Conservation (phyloP, 768 basidiomycete species). For the Basidioascus undulatus region DNA sequence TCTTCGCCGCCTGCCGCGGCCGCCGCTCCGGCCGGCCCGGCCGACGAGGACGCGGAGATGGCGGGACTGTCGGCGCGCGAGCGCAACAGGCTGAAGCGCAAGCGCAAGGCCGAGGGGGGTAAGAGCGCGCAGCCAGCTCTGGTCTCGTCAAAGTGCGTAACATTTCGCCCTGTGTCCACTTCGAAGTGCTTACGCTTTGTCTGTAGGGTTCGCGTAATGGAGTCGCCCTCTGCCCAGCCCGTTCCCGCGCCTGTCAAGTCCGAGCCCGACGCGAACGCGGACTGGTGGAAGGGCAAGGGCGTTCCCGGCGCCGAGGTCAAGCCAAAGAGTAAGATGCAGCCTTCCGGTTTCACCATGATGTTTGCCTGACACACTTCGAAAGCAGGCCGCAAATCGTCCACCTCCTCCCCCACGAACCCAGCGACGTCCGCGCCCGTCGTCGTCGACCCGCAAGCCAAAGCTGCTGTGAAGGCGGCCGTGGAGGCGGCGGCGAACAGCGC, state of each 20-base stretch:
- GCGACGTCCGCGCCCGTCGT: constrained; percentile 11
- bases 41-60: constrained; percentile 10
- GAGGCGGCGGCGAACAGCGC: neutral
- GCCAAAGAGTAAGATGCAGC: no score
- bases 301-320: neutral
- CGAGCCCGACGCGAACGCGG: neutral
- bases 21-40: neutral
- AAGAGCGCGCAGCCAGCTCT: no score
- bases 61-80: constrained; percentile 64
- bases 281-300: neutral
- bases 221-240: neutral
- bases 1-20: constrained; percentile 1
- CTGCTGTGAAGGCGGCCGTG: constrained; percentile 12
- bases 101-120: constrained; percentile 53
- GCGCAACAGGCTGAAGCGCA: constrained; percentile 78
- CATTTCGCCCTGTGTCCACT: neutral
- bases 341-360: no score
- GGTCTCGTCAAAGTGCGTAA: neutral
- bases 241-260: neutral
- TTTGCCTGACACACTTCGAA: no score
- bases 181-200: neutral
- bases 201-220: constrained; percentile 46
- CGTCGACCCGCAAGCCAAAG: constrained; percentile 21
- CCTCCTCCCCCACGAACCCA: no score
- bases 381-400: no score